These are phyloP conservation scores for Neurospora africana DNA, from an alignment of 495 filamentous ascomycete genomes.

Conservation along the genomic window DNA sequence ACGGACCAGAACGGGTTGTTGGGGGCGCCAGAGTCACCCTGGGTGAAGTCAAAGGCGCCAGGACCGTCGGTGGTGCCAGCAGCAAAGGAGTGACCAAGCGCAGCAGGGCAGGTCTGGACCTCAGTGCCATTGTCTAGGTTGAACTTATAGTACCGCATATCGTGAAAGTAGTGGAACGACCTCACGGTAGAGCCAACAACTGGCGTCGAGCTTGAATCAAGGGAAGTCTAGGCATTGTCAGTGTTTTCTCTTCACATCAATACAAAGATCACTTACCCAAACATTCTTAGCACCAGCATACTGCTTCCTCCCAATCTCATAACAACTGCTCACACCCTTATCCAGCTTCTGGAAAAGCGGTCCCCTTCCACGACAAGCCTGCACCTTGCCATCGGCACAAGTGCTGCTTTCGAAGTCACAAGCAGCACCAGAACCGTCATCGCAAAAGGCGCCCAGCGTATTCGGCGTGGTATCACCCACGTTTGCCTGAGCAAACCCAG, in stretches of 20 bases:
- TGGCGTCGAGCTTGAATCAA: conserved; percentile 34
- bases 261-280: conserved; percentile 33
- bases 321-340: conserved; percentile 61
- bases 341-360: conserved; percentile 64
- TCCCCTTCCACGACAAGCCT: conserved; percentile 71
- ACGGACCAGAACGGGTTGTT: conserved; percentile 73
- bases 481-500: conserved; percentile 88
- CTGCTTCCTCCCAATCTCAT: conserved; percentile 60
- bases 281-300: conserved; percentile 52
- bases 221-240: conserved; percentile 19
- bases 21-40: conserved; percentile 61
- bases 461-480: conserved; percentile 93
- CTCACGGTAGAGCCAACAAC: conserved; percentile 42
- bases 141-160: conserved; percentile 53
- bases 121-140: conserved; percentile 61
- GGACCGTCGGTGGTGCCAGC: conserved; percentile 90
- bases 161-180: conserved; percentile 59
- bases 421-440: conserved; percentile 56
- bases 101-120: conserved; percentile 76
- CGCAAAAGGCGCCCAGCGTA: conserved; percentile 69
- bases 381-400: conserved; percentile 58
- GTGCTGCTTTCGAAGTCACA: conserved; percentile 65
- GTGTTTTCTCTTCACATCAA: not conserved
- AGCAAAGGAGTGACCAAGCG: conserved; percentile 87
- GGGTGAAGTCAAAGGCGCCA: conserved; percentile 87